phyloP scores from a whole-genome alignment of 805 yeast species.

The Ogataea pini region DNA sequence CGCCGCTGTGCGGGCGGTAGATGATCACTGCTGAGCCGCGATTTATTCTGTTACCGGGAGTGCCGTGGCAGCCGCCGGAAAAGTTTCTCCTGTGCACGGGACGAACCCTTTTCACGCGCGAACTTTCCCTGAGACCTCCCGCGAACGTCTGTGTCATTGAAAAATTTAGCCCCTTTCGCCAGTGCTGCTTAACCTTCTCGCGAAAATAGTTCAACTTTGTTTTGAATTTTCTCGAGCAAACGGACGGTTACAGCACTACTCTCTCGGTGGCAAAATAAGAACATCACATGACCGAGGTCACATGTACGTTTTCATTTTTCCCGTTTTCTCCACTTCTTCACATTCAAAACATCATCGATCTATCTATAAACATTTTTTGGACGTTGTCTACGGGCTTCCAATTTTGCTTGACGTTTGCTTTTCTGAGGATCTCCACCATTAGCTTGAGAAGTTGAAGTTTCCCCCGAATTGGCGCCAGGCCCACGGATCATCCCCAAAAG shows the following conservation, averaged over 20 bases:
- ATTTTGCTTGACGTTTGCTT: constrained; percentile 9
- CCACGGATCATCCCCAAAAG: constrained; percentile 27
- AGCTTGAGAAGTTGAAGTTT: neutral
- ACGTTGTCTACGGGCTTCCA: constrained; percentile 12
- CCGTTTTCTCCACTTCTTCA: too few relatives aligned
- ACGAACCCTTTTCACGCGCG: too few relatives aligned
- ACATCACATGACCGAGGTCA: neutral
- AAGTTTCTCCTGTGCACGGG: neutral
- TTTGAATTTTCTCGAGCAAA: neutral
- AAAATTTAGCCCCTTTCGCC: constrained; percentile 3
- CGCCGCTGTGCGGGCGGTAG: constrained; percentile 2
- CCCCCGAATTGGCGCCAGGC: constrained; percentile 8
- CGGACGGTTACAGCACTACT: neutral
- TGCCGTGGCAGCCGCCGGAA: neutral
- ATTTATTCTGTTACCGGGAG: neutral
- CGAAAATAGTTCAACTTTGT: neutral
- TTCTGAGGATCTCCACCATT: neutral
- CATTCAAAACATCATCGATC: neutral
- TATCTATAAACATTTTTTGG: constrained; percentile 19
- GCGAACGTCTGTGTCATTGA: neutral
- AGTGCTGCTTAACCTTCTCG: constrained; percentile 3
- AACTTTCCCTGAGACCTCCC: too few relatives aligned
- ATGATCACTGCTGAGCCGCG: neutral
- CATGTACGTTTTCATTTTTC: too few relatives aligned
- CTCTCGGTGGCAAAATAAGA: neutral